phyloP scores from a whole-genome alignment of 495 filamentous ascomycete genomes.

The Penicillium angulare region DNA sequence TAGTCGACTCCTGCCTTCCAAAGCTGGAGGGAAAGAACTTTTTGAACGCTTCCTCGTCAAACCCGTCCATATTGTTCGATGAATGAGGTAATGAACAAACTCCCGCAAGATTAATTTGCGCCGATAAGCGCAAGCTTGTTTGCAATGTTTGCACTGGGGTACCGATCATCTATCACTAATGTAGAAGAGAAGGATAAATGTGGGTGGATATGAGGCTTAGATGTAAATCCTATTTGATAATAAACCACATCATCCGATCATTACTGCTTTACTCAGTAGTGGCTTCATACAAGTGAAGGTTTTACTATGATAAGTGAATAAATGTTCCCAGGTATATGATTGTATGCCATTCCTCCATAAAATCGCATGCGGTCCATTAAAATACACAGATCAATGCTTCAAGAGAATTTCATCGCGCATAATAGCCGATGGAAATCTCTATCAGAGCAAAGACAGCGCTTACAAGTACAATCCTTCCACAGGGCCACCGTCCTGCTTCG shows the following conservation, averaged over 20 bases:
- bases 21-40: slow-evolving; percentile 81
- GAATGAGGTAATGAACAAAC: neutral
- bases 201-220: no score
- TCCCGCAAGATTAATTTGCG: slow-evolving; percentile 11
- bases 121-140: slow-evolving; percentile 31
- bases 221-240: no score
- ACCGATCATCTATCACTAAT: no score
- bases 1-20: slow-evolving; percentile 72
- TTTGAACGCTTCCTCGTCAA: slow-evolving; percentile 81
- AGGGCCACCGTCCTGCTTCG: slow-evolving; percentile 96
- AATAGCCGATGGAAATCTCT: neutral
- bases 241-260: no score
- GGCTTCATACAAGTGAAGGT: no score
- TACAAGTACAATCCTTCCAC: slow-evolving; percentile 97
- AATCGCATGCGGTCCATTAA: slow-evolving; percentile 21
- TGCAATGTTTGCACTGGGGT: slow-evolving; percentile 40
- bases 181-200: no score
- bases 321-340: slow-evolving; percentile 9
- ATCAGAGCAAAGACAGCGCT: slow-evolving; percentile 8
- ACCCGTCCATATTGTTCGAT: slow-evolving; percentile 51
- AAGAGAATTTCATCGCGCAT: slow-evolving; percentile 7
- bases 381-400: slow-evolving; percentile 25
- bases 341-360: slow-evolving; percentile 10
- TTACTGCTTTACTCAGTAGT: no score
- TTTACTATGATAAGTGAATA: neutral